Percentiles rank a stretch among this genome's conserved stretches.
These are phyloP conservation scores for Backusella circina DNA, from an alignment of 192 early-diverging fungal species.

Conservation along the genomic window DNA sequence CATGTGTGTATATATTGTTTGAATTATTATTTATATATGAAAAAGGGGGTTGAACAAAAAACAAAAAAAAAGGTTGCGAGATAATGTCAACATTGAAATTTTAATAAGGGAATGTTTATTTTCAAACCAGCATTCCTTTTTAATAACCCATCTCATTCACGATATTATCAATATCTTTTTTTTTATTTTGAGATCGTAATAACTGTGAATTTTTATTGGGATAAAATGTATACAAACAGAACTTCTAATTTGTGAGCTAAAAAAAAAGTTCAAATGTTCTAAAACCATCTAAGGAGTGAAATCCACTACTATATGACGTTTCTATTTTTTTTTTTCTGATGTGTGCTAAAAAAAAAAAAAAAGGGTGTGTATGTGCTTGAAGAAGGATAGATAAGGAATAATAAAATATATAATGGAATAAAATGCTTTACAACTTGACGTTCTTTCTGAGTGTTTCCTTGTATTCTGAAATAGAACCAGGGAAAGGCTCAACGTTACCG, in stretches of 20 bases:
- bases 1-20: background rate
- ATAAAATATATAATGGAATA: background rate
- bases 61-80: background rate
- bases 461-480: slow-evolving; percentile 84
- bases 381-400: background rate
- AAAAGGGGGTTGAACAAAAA: background rate
- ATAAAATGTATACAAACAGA: background rate
- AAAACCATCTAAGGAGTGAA: background rate
- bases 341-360: background rate
- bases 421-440: slow-evolving; percentile 51
- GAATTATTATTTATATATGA: background rate
- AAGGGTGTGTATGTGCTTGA: background rate
- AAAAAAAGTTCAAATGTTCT: background rate
- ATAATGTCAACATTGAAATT: background rate
- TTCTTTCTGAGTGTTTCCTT: slow-evolving; percentile 86
- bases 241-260: background rate
- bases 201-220: background rate
- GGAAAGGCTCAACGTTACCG: slow-evolving; percentile 69
- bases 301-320: background rate
- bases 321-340: background rate
- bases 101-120: background rate
- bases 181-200: background rate
- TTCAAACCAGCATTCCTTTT: background rate
- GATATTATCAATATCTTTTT: background rate
- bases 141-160: background rate